phyloP scores from a whole-genome alignment of 192 early-diverging fungal genomes.

The Umbelopsis sp. region DNA sequence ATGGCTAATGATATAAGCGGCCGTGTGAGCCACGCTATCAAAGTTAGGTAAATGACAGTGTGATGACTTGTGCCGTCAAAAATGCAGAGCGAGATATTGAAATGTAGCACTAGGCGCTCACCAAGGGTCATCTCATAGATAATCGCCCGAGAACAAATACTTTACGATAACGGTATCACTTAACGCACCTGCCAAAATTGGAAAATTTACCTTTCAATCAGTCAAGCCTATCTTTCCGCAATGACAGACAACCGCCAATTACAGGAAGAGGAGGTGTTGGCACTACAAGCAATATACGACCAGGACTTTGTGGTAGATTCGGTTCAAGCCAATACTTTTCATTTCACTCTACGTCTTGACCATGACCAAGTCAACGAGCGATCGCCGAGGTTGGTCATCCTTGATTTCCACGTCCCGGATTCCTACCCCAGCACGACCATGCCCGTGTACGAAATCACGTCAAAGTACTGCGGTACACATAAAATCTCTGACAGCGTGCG shows the following conservation, averaged over 20 bases:
- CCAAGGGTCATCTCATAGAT: no score
- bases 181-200: no score
- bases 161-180: no score
- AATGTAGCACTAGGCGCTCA: no score
- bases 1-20: no score
- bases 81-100: no score
- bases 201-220: no score
- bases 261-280: conserved; percentile 33
- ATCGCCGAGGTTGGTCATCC: conserved; percentile 28
- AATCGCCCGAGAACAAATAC: no score
- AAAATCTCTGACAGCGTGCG: conserved; percentile 47
- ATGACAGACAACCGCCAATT: not conserved
- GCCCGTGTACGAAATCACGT: conserved; percentile 55
- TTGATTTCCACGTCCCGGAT: conserved; percentile 47
- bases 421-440: conserved; percentile 47
- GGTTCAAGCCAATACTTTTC: not conserved
- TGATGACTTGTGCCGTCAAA: no score
- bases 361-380: conserved; percentile 14
- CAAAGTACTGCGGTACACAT: conserved; percentile 53
- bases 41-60: no score
- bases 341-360: conserved; percentile 34
- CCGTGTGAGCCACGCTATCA: no score
- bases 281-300: conserved; percentile 26
- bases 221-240: not conserved
- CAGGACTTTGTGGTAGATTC: not conserved